Conservation (phyloP, 208 protist species). For the Spironucleus salmonicida region DNA sequence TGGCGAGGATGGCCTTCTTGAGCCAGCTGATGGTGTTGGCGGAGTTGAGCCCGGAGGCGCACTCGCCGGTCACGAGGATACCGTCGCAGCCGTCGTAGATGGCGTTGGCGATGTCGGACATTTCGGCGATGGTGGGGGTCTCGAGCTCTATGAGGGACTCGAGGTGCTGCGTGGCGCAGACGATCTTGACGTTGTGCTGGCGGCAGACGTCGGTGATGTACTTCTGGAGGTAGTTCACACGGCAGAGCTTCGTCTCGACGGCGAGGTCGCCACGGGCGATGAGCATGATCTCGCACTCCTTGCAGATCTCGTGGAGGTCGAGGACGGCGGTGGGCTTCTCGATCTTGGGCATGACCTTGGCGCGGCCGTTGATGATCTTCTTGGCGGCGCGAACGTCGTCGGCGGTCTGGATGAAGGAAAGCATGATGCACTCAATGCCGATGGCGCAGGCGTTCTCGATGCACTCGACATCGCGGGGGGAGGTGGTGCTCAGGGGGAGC, state of each 20-base stretch:
- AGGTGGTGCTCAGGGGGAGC: neutral
- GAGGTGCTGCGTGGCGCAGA: constrained; percentile 45
- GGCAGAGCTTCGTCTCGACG: neutral
- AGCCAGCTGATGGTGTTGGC: neutral
- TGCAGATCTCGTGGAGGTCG: constrained; percentile 38
- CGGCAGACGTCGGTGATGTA: neutral
- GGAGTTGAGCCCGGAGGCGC: neutral
- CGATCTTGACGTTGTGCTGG: neutral
- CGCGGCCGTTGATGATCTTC: neutral
- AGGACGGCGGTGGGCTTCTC: constrained; percentile 44
- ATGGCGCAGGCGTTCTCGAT: constrained; percentile 13
- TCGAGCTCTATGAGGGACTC: constrained; percentile 40
- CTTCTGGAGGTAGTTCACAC: neutral
- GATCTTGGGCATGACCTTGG: constrained; percentile 45
- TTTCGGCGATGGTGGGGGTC: constrained; percentile 38
- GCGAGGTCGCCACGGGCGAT: constrained; percentile 46
- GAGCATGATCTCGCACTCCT: constrained; percentile 38
- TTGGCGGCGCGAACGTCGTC: neutral
- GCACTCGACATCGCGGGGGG: neutral
- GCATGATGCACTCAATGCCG: neutral
- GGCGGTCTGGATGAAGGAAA: neutral
- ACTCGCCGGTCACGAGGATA: neutral
- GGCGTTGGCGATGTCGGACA: constrained; percentile 37
- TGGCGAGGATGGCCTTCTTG: neutral
- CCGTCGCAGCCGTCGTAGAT: constrained; percentile 33